Percentiles rank a stretch among this genome's conserved stretches.
Conservation (phyloP, 208 protist species). For the Trypanosoma avium region DNA sequence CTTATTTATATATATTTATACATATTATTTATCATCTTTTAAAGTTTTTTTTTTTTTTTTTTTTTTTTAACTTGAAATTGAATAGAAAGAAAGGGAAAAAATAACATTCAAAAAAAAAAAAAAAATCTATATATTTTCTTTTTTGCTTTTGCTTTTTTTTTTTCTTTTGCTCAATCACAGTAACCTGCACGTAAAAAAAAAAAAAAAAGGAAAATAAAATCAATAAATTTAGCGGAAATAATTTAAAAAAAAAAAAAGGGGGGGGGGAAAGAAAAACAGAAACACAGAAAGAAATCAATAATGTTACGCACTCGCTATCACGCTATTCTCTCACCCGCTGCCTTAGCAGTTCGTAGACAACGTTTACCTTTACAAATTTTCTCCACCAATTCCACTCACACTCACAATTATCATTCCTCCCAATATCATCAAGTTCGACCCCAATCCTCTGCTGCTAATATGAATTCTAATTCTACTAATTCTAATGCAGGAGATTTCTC, state of each 20-base stretch:
- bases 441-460: background rate
- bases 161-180: background rate
- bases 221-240: background rate
- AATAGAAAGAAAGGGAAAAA: conserved; percentile 10
- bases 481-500: conserved; percentile 27
- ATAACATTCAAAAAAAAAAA: conserved; percentile 29
- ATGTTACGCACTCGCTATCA: background rate
- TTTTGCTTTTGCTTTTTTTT: conserved; percentile 4
- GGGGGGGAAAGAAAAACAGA: background rate
- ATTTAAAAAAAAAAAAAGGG: background rate
- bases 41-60: no score
- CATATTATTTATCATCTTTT: no score
- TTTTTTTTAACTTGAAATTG: background rate
- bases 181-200: background rate
- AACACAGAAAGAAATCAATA: background rate
- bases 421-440: background rate
- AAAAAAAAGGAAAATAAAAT: background rate
- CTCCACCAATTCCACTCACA: background rate
- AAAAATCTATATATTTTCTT: conserved; percentile 12
- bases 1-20: conserved; percentile 5
- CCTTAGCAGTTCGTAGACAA: no score
- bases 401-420: background rate
- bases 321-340: background rate
- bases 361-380: no score
- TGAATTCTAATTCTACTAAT: no score